Base-by-base conservation (phyloP, 495 filamentous ascomycete species). In the Penicillium samsonianum region DNA sequence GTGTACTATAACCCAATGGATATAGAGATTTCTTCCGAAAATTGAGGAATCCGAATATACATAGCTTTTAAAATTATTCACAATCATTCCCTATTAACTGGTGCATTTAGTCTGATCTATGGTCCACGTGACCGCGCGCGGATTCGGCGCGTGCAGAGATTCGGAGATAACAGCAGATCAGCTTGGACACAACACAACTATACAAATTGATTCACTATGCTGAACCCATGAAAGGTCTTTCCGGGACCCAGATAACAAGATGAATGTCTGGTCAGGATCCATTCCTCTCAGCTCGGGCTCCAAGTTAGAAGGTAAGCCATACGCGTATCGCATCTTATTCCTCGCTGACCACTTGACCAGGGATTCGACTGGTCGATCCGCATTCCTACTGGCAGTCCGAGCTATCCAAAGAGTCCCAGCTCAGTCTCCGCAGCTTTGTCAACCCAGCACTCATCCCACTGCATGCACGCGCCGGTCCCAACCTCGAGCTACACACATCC, bases 381-480 rank as follows among this genome's bases (percentile, higher is more conserved):
- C 71, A 67, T 35, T 67, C 73, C 38, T 67, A 66, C 59, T 73
- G 71, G 61, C 73, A 76, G 61, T 68, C 68, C 33, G 73, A 76
- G 64, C 58, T 78, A 57, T 55, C 69, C 16, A 76, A 67, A 46
- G 59, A 72, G 25, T 62, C 73, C 7, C 69, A 60, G 28, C 68
- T 82, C 14, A 57, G 51, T 33, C 68, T 80, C 37, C 73, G 70
- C n/a, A 71, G 69, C 47, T 76, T 77, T 37, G 78, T 82, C 25
- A 74, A 82, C 17, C 76, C 78, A 14, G 62, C 75, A 11, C 58
- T 76, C 3, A 77, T 82, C 9, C 80, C 80, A 28, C 63, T 82
- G 3, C 75, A 80, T 50, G 75, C 78, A 14, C 75, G 76, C 46
- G 72, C 70, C n/a, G 79, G 80, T n/a, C 79, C 78, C 8, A 79